phyloP scores from a whole-genome alignment of 192 early-diverging fungal genomes.

The Rhizoclosmatium globosum region DNA sequence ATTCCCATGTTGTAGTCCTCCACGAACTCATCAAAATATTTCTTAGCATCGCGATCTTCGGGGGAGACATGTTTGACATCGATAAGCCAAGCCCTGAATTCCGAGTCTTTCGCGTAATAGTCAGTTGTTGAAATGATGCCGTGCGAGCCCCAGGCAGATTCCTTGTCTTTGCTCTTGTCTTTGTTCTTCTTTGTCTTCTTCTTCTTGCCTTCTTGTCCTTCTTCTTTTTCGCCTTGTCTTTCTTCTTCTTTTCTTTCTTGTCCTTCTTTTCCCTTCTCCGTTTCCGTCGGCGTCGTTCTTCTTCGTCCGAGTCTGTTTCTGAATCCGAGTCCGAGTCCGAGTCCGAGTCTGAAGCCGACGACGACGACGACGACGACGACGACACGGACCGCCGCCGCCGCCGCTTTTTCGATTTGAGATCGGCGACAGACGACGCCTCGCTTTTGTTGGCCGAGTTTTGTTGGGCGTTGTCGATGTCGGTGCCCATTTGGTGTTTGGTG shows the following conservation, averaged over 20 bases:
- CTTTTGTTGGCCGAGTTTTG: background rate
- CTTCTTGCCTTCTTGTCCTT: constrained; percentile 42
- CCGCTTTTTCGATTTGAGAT: no score
- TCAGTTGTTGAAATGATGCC: constrained; percentile 43
- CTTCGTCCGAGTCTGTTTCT: background rate
- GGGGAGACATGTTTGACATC: constrained; percentile 56
- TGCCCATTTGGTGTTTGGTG: background rate
- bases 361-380: background rate
- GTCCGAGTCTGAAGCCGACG: background rate
- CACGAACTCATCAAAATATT: constrained; percentile 53
- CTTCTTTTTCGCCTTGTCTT: constrained; percentile 26
- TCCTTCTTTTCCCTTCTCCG: background rate
- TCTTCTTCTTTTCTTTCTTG: constrained; percentile 14
- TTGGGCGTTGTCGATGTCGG: background rate
- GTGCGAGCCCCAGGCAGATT: constrained; percentile 32
- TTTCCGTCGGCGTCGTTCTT: constrained; percentile 2
- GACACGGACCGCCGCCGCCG: no score
- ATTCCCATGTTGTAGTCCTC: constrained; percentile 59
- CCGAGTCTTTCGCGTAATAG: constrained; percentile 45
- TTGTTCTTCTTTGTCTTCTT: constrained; percentile 44
- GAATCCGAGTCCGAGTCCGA: background rate
- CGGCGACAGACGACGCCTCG: no score
- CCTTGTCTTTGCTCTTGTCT: constrained; percentile 30
- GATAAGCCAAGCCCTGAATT: constrained; percentile 58
- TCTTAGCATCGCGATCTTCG: constrained; percentile 49